Conservation (phyloP, 139 green algal species). For the Trebouxia sp. region DNA sequence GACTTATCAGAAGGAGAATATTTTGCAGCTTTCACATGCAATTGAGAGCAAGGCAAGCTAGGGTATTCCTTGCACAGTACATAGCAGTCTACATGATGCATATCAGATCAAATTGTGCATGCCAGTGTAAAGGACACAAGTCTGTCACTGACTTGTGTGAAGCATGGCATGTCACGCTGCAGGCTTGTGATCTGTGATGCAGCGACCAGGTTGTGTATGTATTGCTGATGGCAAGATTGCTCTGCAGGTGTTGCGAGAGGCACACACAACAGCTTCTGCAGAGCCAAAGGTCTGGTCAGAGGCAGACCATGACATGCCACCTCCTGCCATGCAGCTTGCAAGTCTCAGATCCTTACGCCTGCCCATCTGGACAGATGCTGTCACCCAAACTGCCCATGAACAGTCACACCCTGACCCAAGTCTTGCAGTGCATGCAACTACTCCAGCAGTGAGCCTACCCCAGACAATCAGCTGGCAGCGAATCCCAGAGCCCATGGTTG, state of each 20-base stretch:
- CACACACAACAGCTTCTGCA: not conserved
- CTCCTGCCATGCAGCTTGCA: not conserved
- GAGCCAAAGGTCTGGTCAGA: not conserved
- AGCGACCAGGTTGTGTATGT: not conserved
- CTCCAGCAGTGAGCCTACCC: not conserved
- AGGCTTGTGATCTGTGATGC: not conserved
- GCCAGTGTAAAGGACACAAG: too few relatives aligned
- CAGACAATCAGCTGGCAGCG: slow-evolving; percentile 10
- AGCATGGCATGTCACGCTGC: not conserved
- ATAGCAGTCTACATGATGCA: too few relatives aligned
- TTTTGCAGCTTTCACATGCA: too few relatives aligned
- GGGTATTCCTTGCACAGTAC: too few relatives aligned
- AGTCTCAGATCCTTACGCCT: not conserved
- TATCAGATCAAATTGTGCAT: too few relatives aligned
- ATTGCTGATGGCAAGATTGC: not conserved
- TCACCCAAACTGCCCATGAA: not conserved
- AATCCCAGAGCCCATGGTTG: slow-evolving; percentile 24
- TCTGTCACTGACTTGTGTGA: not conserved
- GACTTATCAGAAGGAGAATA: too few relatives aligned
- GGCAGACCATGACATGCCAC: too few relatives aligned
- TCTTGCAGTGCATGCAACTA: too few relatives aligned
- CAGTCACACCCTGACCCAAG: not conserved
- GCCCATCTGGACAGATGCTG: slow-evolving; percentile 20
- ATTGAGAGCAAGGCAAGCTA: too few relatives aligned
- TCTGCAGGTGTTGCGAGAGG: not conserved